Evolutionary conservation across 2,329 filamentous ascomycete species (phyloP), one percentile per base, ranked within the genome.

Genomic region (Tolypocladium endophyticum): DNA sequence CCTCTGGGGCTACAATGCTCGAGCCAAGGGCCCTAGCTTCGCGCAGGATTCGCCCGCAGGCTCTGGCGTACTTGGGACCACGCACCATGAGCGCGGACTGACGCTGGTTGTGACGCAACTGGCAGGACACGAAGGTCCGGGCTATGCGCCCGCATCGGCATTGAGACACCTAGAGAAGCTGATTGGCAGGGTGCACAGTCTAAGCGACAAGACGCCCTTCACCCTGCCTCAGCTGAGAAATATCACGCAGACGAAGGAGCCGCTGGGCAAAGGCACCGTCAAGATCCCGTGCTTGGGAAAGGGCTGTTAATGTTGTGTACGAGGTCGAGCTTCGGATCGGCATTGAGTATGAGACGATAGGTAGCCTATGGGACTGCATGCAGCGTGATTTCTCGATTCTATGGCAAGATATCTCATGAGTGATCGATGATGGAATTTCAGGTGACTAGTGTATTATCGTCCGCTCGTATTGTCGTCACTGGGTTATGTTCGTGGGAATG

Each of bases 81-180:
- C 81, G 20, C 84, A 89, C 65, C 87, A 85, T 0, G 91, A 95
- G 77, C 80, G 90, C 50, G 88, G 89, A 0, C 74, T 96, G 55
- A 94, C 89, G 0, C 89, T 84, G 64, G 84, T 86, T 3, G 81
- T 81, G 38, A 79, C 91, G 59, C 78, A 82, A 45, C 69, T 87
- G 14, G 76, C 80, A 0, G 90, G 90, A 0, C 87, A 92, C 73
- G 87, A 86, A 79, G 73, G 81, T 0, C 84, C 85, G 0, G 84
- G 89, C 71, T 91, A 89, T 67, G 81, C 84, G 23, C 87, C 89
- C 0, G 81, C 79, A 18, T 86, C 85, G 0, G 81, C 86, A 0
- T 90, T 89, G 69, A 77, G 89, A 39, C 86, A 90, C 60, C 70
- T 94, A 25, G 89, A 94, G 77, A 87, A 88, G 66, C 70, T 94